Evolutionary conservation across 805 yeast genomes (phyloP), one percentile per base, ranked within the genome.

Genomic region (Wickerhamiella spandovensis): DNA sequence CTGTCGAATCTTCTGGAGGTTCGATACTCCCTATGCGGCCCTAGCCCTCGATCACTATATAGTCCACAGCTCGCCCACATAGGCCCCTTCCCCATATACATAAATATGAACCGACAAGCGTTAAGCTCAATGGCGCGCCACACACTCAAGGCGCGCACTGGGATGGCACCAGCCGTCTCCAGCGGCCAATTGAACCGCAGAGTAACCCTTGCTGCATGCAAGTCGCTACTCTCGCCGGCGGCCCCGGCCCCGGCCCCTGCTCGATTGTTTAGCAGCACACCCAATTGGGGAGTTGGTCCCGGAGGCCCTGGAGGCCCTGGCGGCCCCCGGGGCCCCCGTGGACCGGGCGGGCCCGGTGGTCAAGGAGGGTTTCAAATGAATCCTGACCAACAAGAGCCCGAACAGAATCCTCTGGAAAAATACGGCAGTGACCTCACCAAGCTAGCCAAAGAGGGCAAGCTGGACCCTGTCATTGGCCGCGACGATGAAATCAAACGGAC

Each of bases 391-490:
- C 45, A 39, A 10, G 47, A 47, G 22, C 59, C 54, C 20, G 56
- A 56, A 28, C 74, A 79, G 54, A 84, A 90, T 0, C 94, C 97
- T 0, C 68, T 90, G 53, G 87, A 87, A 58, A 80, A 81, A 61
- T 90, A 70, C 63, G 98, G 96, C 21, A 76, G 84, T 0, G 90
- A 92, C 64, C 68, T 90, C 54, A 92, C 97, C 1, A 79, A 81
- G 51, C 65, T 90, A 56, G 98, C 98, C 1, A 74, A 75, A 54
- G 85, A 84, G 49, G 97, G 97, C 25, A 86, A 86, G 59, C 71
- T 90, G 38, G 98, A 90, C 61, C 98, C 98, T 0, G 97, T 92
- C 21, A 92, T 90, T 60, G 98, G 98, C 2, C 74, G 97, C 55
- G 97, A 92, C 61, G 95, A 89, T 54, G 97, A 92, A 63, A 92